A percentile compares a stretch with the other conserved stretches of the same genome.
Evolutionary conservation across 257 asterid genomes (phyloP).

Genomic region (Perilla frutescens): DNA sequence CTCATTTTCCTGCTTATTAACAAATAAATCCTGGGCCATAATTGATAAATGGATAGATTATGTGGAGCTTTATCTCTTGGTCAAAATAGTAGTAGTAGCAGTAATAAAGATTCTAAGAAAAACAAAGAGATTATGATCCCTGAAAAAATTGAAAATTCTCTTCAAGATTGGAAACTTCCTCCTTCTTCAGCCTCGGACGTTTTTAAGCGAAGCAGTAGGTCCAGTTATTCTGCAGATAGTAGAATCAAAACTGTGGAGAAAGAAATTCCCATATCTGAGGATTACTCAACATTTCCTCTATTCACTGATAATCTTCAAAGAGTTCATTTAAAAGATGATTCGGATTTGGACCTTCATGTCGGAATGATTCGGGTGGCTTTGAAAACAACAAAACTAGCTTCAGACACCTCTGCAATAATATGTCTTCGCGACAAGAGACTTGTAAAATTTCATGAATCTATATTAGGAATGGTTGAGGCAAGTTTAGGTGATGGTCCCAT

Average conservation of each 20-base stretch:
- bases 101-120: not conserved
- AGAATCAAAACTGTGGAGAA: not conserved
- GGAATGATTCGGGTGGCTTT: constrained; percentile 3
- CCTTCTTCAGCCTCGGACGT: too few species aligned
- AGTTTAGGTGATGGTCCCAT: constrained; percentile 8
- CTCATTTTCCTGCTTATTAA: not conserved
- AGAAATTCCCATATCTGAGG: not conserved
- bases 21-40: not conserved
- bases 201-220: too few species aligned
- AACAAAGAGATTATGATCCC: not conserved
- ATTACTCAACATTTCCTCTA: not conserved
- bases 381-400: not conserved
- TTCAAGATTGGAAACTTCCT: not conserved
- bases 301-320: not conserved
- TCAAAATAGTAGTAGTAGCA: too few species aligned
- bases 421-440: not conserved
- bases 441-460: not conserved
- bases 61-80: too few species aligned
- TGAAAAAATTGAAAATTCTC: too few species aligned
- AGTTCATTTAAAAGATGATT: not conserved
- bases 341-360: not conserved
- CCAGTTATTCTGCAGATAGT: too few species aligned
- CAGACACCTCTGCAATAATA: not conserved
- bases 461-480: not conserved
- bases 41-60: too few species aligned